Evolutionary conservation across 73 alveolate genomes (phyloP), one percentile per base, ranked within the genome.

Genomic region (Paramecium tetraurelia): DNA sequence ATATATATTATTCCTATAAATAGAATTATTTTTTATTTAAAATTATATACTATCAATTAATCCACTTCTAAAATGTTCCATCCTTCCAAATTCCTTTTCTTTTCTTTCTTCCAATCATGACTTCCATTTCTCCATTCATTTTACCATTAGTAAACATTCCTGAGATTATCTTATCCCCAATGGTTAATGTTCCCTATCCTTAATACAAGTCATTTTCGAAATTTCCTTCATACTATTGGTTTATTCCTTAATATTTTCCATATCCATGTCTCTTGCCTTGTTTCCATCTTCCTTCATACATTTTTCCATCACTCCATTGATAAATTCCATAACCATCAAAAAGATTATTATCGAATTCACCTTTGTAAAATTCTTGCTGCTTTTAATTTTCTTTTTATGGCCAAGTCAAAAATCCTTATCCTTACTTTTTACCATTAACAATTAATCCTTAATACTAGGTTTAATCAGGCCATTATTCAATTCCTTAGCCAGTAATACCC

Each of bases 281-380:
- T 88, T 63, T 44, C 70, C 70, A 88, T 12, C 31, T 36, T 44
- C 94, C 94, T 16, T 43, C 72, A 85, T 70, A 88, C 4, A 29
- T 22, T 43, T 33, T 88, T 35, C 94, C 94, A 88, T 88, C 94
- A 16, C 92, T 86, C 72, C 94, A 44, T 88, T 88, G 16, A 43
- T 72, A 43, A 4, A 48, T 27, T 35, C 94, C 93, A 38, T 6
- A 44, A 14, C 95, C 94, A 80, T 29, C 53, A 85, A 48, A 58
- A 20, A 24, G 27, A 70, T 75, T 95, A 70, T 88, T 43, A 24
- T 70, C 29, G 31, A 63, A 72, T 29, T 72, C 36, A 12, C 86
- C 86, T 35, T 35, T 63, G 38, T 72, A 72, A 16, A 16, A 72
- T 18, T 72, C 86, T 38, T 72, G 24, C 11, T 36, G 6, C 27